phyloP scores from a whole-genome alignment of 129 eudicot genomes.

The Tagetes patula region DNA sequence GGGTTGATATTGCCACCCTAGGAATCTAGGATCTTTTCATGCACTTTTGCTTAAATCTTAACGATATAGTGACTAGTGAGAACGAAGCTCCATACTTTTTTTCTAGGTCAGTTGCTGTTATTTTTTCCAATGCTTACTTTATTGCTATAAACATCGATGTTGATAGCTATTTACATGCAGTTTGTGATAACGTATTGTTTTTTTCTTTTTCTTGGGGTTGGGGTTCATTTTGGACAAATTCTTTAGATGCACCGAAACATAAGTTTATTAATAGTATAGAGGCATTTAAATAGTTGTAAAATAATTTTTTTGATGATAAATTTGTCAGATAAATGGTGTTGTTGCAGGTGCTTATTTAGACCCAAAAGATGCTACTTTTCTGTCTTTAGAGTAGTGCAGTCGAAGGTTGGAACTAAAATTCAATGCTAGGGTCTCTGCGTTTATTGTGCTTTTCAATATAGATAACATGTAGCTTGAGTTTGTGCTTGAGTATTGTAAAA shows the following conservation, averaged over 20 bases:
- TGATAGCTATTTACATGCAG: not conserved
- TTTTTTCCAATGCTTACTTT: not conserved
- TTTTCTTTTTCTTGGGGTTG: not conserved
- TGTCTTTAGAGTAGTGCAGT: not conserved
- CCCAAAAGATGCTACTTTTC: not conserved
- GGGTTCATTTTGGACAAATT: not conserved
- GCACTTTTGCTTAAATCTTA: not conserved
- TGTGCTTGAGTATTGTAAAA: not conserved
- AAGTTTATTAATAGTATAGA: not conserved
- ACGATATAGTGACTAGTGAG: not conserved
- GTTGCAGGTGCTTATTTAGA: not conserved
- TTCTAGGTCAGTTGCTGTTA: not conserved
- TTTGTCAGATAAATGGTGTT: not conserved
- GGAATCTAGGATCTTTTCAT: conserved; percentile 9
- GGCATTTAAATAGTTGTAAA: not conserved
- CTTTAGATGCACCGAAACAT: not conserved
- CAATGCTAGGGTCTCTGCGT: not conserved
- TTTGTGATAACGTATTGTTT: not conserved
- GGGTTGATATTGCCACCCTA: not conserved
- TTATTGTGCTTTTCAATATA: not conserved
- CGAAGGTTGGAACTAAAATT: not conserved
- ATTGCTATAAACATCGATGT: not conserved
- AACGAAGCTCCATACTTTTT: not conserved
- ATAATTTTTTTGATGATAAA: not conserved
- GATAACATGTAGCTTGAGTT: not conserved